phyloP scores from a whole-genome alignment of 2,329 filamentous ascomycete species.

The Colletotrichum tamarilloi region DNA sequence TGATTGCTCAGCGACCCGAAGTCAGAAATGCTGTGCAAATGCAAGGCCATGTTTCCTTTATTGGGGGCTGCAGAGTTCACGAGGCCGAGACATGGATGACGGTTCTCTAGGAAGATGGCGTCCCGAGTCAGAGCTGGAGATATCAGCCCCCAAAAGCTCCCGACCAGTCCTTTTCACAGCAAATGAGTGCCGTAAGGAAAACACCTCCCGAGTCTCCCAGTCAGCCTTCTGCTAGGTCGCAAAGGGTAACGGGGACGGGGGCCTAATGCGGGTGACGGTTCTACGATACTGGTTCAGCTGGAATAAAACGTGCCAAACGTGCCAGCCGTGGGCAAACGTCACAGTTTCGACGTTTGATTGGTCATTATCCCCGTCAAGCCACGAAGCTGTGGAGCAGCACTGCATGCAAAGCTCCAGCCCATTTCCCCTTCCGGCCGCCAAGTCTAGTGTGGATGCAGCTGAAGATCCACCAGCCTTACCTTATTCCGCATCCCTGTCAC shows the following conservation, averaged over 20 bases:
- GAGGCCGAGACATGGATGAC: background rate
- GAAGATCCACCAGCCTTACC: slow-evolving; percentile 34
- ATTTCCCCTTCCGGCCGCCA: slow-evolving; percentile 32
- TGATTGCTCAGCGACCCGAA: slow-evolving; percentile 1
- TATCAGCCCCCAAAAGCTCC: slow-evolving; percentile 17
- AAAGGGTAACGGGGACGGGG: slow-evolving; percentile 16
- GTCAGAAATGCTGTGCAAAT: background rate
- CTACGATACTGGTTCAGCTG: slow-evolving; percentile 28
- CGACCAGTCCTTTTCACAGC: slow-evolving; percentile 31
- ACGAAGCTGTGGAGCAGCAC: slow-evolving; percentile 26
- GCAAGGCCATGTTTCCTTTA: slow-evolving; percentile 1
- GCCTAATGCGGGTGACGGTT: slow-evolving; percentile 31
- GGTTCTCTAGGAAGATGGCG: slow-evolving; percentile 18
- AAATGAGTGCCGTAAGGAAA: background rate
- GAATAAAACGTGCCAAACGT: slow-evolving; percentile 27
- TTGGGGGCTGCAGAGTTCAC: slow-evolving; percentile 4
- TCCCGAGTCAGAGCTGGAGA: slow-evolving; percentile 27
- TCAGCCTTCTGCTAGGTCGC: slow-evolving; percentile 34
- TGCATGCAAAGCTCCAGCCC: slow-evolving; percentile 31
- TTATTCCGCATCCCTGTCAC: slow-evolving; percentile 29
- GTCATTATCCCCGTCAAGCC: slow-evolving; percentile 2
- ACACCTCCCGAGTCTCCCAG: slow-evolving; percentile 13
- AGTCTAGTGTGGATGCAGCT: slow-evolving; percentile 28
- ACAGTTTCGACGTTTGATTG: slow-evolving; percentile 21
- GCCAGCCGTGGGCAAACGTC: background rate